Conservation (phyloP, 2,329 filamentous ascomycete genomes). For the Chaetomiaceae sp. region DNA sequence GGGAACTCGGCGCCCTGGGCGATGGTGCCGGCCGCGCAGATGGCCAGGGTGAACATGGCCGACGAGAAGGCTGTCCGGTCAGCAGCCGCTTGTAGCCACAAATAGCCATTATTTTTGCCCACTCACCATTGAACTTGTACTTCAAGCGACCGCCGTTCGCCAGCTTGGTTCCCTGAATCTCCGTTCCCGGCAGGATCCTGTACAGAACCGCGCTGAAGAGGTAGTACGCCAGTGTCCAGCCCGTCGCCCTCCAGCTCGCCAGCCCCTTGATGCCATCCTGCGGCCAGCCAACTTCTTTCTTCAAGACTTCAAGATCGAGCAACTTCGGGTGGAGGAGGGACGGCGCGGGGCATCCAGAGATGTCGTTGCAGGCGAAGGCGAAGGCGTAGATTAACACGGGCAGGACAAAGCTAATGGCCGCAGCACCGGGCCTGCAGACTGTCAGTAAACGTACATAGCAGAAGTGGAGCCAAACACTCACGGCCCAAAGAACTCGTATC, state of each 20-base stretch:
- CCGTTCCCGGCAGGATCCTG: conserved; percentile 66
- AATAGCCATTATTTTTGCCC: neutral
- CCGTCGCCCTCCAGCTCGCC: conserved; percentile 60
- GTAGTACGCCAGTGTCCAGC: conserved; percentile 74
- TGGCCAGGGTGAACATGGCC: conserved; percentile 65
- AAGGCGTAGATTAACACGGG: conserved; percentile 74
- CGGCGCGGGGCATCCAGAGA: conserved; percentile 83
- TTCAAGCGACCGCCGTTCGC: conserved; percentile 65
- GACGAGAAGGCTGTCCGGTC: conserved; percentile 60
- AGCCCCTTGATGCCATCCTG: conserved; percentile 63
- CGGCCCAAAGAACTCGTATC: conserved; percentile 50
- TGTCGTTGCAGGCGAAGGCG: conserved; percentile 84
- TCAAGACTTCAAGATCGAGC: conserved; percentile 65
- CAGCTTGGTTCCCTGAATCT: conserved; percentile 64
- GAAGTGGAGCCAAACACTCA: conserved; percentile 24
- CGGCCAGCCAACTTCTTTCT: conserved; percentile 77
- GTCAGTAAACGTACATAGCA: neutral
- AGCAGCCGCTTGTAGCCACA: neutral
- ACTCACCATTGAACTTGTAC: conserved; percentile 72
- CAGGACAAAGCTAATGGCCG: conserved; percentile 71
- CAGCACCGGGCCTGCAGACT: conserved; percentile 60
- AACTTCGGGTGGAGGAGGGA: conserved; percentile 68
- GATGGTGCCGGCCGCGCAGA: conserved; percentile 67
- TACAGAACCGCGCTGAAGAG: conserved; percentile 68
- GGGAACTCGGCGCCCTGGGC: conserved; percentile 73